A percentile compares a stretch with the other conserved stretches of the same genome.
These are phyloP conservation scores for Xylariaceae sp. DNA, from an alignment of 2,329 filamentous ascomycete species.

Conservation along the genomic window DNA sequence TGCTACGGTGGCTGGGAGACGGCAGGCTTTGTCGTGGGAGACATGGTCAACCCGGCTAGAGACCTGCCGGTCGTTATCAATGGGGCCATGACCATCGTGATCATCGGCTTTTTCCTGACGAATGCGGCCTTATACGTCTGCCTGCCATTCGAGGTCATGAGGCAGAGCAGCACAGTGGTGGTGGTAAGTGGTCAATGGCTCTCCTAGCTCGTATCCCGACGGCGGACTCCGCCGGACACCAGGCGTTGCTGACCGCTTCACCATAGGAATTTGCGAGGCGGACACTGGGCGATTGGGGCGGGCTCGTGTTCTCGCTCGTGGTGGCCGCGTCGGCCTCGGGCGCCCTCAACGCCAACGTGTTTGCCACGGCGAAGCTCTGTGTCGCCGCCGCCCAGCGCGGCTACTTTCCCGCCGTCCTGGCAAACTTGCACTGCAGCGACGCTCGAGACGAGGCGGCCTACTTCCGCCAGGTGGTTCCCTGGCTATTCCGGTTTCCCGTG, in stretches of 20 bases:
- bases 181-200: conserved; percentile 27
- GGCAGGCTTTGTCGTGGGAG: conserved; percentile 25
- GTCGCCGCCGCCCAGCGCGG: conserved; percentile 27
- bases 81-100: conserved; percentile 32
- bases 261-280: conserved; percentile 20
- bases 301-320: conserved; percentile 30
- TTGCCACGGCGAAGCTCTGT: conserved; percentile 33
- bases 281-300: conserved; percentile 29
- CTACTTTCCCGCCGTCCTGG: conserved; percentile 19
- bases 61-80: conserved; percentile 33
- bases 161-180: conserved; percentile 32
- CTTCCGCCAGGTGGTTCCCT: conserved; percentile 13
- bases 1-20: conserved; percentile 38
- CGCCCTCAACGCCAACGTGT: conserved; percentile 35
- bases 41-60: conserved; percentile 19
- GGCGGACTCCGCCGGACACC: conserved; percentile 9
- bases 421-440: conserved; percentile 19
- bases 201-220: conserved; percentile 2
- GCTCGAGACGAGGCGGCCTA: conserved; percentile 21
- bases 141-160: conserved; percentile 32
- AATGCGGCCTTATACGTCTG: conserved; percentile 36
- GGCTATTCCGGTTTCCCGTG: conserved; percentile 11
- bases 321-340: conserved; percentile 34
- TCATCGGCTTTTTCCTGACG: conserved; percentile 32
- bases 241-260: conserved; percentile 5